Percentiles rank a stretch among this genome's conserved stretches.
Conservation (phyloP, 2,329 filamentous ascomycete species). For the Microcyclosporella mali region DNA sequence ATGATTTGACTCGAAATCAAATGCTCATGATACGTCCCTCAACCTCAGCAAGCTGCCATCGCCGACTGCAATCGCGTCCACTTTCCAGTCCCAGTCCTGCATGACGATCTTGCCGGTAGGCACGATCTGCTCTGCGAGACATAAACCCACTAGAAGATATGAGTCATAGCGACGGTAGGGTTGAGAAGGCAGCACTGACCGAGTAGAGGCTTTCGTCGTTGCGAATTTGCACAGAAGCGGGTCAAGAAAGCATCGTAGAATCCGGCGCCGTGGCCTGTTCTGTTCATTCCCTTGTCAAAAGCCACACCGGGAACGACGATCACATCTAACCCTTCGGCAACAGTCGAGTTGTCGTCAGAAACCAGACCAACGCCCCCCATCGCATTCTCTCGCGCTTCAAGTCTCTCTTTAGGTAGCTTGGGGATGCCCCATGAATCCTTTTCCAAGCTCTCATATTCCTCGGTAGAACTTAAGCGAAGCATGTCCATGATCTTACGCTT, state of each 20-base stretch:
- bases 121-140: slow-evolving; percentile 80
- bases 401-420: slow-evolving; percentile 62
- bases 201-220: slow-evolving; percentile 50
- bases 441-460: slow-evolving; percentile 71
- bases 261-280: slow-evolving; percentile 89
- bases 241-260: slow-evolving; percentile 94
- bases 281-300: slow-evolving; percentile 69
- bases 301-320: slow-evolving; percentile 90
- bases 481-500: slow-evolving; percentile 82
- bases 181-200: slow-evolving; percentile 40
- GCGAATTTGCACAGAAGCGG: slow-evolving; percentile 51
- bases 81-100: slow-evolving; percentile 67
- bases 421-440: slow-evolving; percentile 92
- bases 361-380: slow-evolving; percentile 57
- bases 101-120: slow-evolving; percentile 63
- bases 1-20: slow-evolving; percentile 21
- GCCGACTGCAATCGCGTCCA: slow-evolving; percentile 55
- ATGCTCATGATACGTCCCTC: slow-evolving; percentile 65
- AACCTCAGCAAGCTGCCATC: slow-evolving; percentile 29
- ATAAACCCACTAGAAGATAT: slow-evolving; percentile 60
- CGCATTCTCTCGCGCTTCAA: slow-evolving; percentile 63
- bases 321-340: slow-evolving; percentile 60
- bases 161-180: neutral
- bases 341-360: slow-evolving; percentile 26
- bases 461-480: slow-evolving; percentile 66